These are phyloP conservation scores for Schrenkiella parvula DNA, from an alignment of 345 rosid species.

Conservation along the genomic window DNA sequence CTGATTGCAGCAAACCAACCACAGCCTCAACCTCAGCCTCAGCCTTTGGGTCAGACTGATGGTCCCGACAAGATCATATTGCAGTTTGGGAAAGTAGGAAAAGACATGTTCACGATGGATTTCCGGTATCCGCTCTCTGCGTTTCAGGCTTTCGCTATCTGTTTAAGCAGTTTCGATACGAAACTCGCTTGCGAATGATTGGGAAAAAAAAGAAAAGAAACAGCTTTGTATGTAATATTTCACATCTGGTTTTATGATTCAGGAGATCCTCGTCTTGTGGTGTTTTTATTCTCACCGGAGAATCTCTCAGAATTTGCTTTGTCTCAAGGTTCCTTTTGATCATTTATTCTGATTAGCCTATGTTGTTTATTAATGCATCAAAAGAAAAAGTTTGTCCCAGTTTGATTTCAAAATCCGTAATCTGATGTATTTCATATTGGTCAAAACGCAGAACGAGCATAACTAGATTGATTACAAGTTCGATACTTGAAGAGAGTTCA, in stretches of 20 bases:
- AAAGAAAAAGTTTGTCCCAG: background rate
- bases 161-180: constrained; percentile 95
- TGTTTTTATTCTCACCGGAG: constrained; percentile 25
- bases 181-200: constrained; percentile 91
- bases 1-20: constrained; percentile 79
- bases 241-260: background rate
- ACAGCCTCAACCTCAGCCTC: constrained; percentile 39
- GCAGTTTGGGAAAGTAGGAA: constrained; percentile 92
- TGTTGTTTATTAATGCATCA: constrained; percentile 10
- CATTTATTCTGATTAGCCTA: background rate
- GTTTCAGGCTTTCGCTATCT: constrained; percentile 91
- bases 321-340: background rate
- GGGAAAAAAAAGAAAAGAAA: background rate
- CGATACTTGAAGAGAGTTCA: background rate
- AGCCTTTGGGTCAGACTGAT: constrained; percentile 44
- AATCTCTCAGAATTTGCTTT: constrained; percentile 26
- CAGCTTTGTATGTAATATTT: constrained; percentile 28
- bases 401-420: background rate
- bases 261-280: constrained; percentile 25
- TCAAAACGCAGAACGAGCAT: background rate
- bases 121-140: constrained; percentile 89
- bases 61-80: constrained; percentile 72
- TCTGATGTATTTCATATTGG: background rate
- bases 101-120: constrained; percentile 98
- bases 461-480: background rate